Evolutionary conservation across 805 yeast genomes (phyloP), one percentile per base, ranked within the genome.

Genomic region (Saccharomycopsis javanensis): DNA sequence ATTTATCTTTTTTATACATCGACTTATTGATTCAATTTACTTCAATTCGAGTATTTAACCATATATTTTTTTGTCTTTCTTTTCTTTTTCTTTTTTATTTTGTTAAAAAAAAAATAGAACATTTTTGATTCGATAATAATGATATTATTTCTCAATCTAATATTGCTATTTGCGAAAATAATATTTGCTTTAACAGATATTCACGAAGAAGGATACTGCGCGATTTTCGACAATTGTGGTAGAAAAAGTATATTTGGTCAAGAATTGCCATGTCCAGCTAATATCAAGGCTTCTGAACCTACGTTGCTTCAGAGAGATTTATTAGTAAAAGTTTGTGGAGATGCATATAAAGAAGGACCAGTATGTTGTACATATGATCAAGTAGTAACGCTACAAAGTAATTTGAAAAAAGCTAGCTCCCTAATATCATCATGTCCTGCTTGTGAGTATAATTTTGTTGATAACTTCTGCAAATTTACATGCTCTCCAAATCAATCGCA

Each of bases 391-490:
- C 72, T 92, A 53, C 78, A 78, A 62, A 71, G 75, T 37, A 84
- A 83, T 64, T 68, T 86, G 57, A 79, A 82, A 71, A 86, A 84
- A 63, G 96, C 88, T 23, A 95, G 85, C 61, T 81, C 88, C 1
- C 68, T 88, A 57, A 85, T 91, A 53, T 85, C 96, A 2, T 85
- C 96, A 1, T 86, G 99, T 69, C 97, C 97, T 1, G 98, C 99
- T 0, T 92, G 99, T 68, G 75, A 79, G 57, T 82, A 81, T 69
- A 92, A 92, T 73, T 92, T 92, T 69, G 81, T 81, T 65, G 86
- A 85, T 64, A 75, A 91, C 63, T 89, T 89, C 66, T 94, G 92
- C 72, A 81, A 83, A 45, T 90, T 94, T 69, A 86, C 97, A 0
- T 92, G 99, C 69, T 86, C 96, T 2, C 84, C 96, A 0, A 73